phyloP scores from a whole-genome alignment of 2,329 filamentous ascomycete species.

The Colletotrichum spinosum region DNA sequence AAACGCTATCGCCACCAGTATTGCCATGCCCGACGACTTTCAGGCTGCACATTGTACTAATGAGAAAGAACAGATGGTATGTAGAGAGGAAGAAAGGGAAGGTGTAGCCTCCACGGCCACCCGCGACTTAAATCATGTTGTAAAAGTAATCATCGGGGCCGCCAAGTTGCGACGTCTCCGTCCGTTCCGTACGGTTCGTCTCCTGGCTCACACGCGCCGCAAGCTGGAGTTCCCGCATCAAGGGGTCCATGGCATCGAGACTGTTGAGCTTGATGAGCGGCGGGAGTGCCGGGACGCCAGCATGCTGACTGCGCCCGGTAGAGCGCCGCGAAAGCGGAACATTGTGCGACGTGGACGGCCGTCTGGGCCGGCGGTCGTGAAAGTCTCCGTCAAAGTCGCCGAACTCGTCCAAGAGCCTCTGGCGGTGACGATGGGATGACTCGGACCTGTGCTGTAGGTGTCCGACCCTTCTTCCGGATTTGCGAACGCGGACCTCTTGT shows the following conservation, averaged over 20 bases:
- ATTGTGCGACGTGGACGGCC: slow-evolving; percentile 24
- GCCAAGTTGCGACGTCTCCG: slow-evolving; percentile 7
- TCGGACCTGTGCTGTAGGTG: slow-evolving; percentile 20
- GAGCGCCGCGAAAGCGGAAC: not conserved
- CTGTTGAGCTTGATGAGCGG: slow-evolving; percentile 39
- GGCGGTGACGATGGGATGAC: slow-evolving; percentile 2
- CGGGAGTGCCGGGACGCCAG: not conserved
- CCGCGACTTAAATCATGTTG: slow-evolving; percentile 24
- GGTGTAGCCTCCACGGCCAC: slow-evolving; percentile 12
- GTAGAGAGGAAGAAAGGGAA: not conserved
- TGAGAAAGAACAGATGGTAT: not conserved
- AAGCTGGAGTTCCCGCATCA: slow-evolving; percentile 56
- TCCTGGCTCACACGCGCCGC: slow-evolving; percentile 37
- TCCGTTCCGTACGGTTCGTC: slow-evolving; percentile 17
- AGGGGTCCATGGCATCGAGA: slow-evolving; percentile 55
- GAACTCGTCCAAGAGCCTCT: not conserved
- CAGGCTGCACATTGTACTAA: not conserved
- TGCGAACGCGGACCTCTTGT: slow-evolving; percentile 22
- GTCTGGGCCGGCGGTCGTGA: slow-evolving; percentile 4
- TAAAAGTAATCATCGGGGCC: slow-evolving; percentile 21
- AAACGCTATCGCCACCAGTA: not conserved
- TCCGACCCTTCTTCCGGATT: not conserved
- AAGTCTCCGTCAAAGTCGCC: slow-evolving; percentile 18
- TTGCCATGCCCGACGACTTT: not conserved
- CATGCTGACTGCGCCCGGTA: slow-evolving; percentile 1